These are phyloP conservation scores for Pelagophyceae sp. DNA, from an alignment of 352 stramenopile genomes.

Conservation along the genomic window DNA sequence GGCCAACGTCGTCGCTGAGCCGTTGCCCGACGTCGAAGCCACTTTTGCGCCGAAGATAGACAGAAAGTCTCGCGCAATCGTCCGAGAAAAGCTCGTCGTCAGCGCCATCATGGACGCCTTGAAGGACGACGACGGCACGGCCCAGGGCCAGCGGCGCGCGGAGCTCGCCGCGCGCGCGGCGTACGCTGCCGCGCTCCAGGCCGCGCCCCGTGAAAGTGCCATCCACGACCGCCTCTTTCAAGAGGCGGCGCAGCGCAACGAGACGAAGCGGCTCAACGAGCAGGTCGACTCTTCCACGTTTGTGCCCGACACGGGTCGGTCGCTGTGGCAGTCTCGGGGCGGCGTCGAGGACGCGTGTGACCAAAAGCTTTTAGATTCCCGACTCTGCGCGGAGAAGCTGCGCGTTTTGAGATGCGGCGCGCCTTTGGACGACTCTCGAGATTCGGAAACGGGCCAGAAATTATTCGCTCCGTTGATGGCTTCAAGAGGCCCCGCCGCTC, in stretches of 20 bases:
- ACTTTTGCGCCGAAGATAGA: conserved; percentile 5
- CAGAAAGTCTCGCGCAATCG: neutral
- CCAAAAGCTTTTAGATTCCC: too few relatives aligned
- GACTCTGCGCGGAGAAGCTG: too few relatives aligned
- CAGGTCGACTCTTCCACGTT: neutral
- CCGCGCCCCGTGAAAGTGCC: neutral
- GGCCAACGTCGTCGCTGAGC: neutral
- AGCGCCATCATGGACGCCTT: neutral
- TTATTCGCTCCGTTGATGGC: too few relatives aligned
- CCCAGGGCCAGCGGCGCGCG: neutral
- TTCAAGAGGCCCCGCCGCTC: too few relatives aligned
- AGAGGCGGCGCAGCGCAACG: neutral
- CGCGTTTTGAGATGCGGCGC: too few relatives aligned
- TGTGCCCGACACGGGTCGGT: neutral
- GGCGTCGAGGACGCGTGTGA: too few relatives aligned
- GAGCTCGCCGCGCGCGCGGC: neutral
- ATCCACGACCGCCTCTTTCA: conserved; percentile 4
- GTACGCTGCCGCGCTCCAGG: neutral
- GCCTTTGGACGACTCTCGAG: too few relatives aligned
- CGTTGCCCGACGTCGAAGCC: neutral
- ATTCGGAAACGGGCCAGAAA: too few relatives aligned
- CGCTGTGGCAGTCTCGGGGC: too few relatives aligned
- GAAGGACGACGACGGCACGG: neutral
- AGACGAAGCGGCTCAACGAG: neutral
- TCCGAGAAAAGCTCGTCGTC: neutral